Percentiles rank a stretch among this genome's conserved stretches.
These are phyloP conservation scores for Aspergillus thermomutatus DNA, from an alignment of 2,329 filamentous ascomycete genomes.

Conservation along the genomic window DNA sequence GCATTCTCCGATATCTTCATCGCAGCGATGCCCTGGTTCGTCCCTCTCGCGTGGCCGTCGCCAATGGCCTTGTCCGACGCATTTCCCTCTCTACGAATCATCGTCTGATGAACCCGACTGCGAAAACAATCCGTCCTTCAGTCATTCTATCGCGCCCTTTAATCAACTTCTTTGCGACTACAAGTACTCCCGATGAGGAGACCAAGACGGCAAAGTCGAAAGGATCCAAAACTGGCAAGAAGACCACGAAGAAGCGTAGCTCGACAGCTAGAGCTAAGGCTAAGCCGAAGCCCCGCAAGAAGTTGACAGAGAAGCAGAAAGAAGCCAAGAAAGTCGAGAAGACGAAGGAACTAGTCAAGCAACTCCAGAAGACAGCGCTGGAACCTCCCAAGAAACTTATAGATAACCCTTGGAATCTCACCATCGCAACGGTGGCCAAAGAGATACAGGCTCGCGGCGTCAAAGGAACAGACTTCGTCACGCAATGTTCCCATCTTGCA, in stretches of 20 bases:
- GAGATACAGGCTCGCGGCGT: conserved; percentile 5
- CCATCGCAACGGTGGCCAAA: conserved; percentile 17
- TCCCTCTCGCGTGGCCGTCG: conserved; percentile 23
- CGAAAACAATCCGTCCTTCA: conserved; percentile 9
- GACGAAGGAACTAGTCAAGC: conserved; percentile 26
- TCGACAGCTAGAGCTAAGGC: conserved; percentile 25
- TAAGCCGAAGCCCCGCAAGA: conserved; percentile 29
- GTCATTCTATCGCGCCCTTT: conserved; percentile 19
- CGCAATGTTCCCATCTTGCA: conserved; percentile 12
- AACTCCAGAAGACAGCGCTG: conserved; percentile 34
- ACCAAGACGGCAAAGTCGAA: conserved; percentile 19
- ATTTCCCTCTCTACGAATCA: conserved; percentile 21
- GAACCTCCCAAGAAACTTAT: conserved; percentile 36
- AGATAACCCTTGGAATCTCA: conserved; percentile 19
- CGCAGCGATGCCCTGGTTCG: conserved; percentile 21
- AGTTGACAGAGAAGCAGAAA: conserved; percentile 29
- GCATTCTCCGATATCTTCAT: conserved; percentile 28
- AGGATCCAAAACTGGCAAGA: conserved; percentile 10
- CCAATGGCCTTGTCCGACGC: conserved; percentile 26
- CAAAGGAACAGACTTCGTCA: conserved; percentile 16
- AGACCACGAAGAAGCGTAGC: conserved; percentile 13
- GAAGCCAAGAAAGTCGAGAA: conserved; percentile 29
- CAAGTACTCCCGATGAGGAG: conserved; percentile 29
- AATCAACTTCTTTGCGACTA: conserved; percentile 31
- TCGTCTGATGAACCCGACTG: conserved; percentile 10